phyloP scores from a whole-genome alignment of 768 basidiomycete genomes.

The Lentinula sp. region DNA sequence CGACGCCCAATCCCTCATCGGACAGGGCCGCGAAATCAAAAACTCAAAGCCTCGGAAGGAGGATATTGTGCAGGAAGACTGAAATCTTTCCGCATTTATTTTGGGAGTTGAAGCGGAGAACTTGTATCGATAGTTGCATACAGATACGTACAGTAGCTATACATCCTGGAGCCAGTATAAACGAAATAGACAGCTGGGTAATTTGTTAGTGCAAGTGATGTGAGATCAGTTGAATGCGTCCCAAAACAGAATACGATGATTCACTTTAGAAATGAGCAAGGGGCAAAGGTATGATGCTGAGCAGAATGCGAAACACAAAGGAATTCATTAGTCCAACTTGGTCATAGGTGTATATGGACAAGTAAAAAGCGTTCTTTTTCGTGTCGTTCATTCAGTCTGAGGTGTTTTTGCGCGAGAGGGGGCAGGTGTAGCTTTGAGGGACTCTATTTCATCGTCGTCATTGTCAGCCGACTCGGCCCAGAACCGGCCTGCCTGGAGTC shows the following conservation, averaged over 20 bases:
- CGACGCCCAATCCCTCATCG: constrained; percentile 75
- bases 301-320: not conserved
- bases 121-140: constrained; percentile 5
- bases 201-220: not conserved
- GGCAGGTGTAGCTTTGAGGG: constrained; percentile 10
- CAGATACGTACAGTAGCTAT: constrained; percentile 2
- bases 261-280: not conserved
- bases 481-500: constrained; percentile 76
- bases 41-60: constrained; percentile 85
- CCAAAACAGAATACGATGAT: not conserved
- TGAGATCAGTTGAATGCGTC: not conserved
- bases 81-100: not conserved
- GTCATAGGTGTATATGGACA: not conserved
- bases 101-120: not conserved
- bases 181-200: not conserved
- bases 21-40: constrained; percentile 79
- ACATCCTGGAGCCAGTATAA: not conserved
- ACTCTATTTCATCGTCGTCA: constrained; percentile 46
- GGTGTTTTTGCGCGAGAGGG: constrained; percentile 15
- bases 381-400: not conserved
- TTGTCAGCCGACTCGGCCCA: constrained; percentile 76
- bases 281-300: not conserved
- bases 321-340: not conserved
- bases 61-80: constrained; percentile 60
- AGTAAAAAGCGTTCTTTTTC: too few species aligned